Percentiles rank a stretch among this genome's conserved stretches.
These are phyloP conservation scores for Pulveroboletus sp. DNA, from an alignment of 768 basidiomycete genomes.

Conservation along the genomic window DNA sequence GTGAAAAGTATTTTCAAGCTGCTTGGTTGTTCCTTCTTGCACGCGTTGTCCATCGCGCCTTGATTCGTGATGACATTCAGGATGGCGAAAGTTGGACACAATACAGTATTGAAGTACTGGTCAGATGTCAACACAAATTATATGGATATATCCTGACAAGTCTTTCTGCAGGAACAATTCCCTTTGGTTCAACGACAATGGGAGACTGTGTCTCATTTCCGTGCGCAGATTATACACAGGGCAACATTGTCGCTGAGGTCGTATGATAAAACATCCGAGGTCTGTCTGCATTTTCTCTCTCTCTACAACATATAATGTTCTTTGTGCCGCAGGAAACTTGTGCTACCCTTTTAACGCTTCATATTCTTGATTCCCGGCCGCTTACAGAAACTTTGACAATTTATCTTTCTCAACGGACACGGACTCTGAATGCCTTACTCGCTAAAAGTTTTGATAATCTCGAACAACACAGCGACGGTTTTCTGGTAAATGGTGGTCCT, in stretches of 20 bases:
- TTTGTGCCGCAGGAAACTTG: constrained; percentile 59
- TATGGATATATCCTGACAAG: background rate
- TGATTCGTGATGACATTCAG: constrained; percentile 61
- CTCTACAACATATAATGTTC: background rate
- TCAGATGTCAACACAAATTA: constrained; percentile 30
- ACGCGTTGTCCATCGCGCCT: constrained; percentile 77
- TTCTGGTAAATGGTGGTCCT: constrained; percentile 36
- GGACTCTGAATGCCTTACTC: constrained; percentile 49
- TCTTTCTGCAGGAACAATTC: constrained; percentile 64
- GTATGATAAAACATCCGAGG: constrained; percentile 48
- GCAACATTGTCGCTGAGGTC: constrained; percentile 82
- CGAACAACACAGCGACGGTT: constrained; percentile 30
- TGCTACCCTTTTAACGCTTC: constrained; percentile 76
- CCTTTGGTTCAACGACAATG: constrained; percentile 91
- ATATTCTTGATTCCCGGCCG: constrained; percentile 86
- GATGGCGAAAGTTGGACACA: constrained; percentile 59
- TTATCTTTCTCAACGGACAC: constrained; percentile 69
- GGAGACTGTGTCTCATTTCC: constrained; percentile 86
- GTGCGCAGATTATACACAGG: constrained; percentile 83
- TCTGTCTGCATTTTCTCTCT: constrained; percentile 27
- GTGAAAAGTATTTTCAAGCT: constrained; percentile 75
- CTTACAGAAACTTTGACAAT: constrained; percentile 68
- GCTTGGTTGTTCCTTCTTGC: constrained; percentile 87
- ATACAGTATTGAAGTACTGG: constrained; percentile 62
- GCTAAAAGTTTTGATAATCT: constrained; percentile 29